These are phyloP conservation scores for Haplosporangium gracile DNA, from an alignment of 192 early-diverging fungal species.

Conservation along the genomic window DNA sequence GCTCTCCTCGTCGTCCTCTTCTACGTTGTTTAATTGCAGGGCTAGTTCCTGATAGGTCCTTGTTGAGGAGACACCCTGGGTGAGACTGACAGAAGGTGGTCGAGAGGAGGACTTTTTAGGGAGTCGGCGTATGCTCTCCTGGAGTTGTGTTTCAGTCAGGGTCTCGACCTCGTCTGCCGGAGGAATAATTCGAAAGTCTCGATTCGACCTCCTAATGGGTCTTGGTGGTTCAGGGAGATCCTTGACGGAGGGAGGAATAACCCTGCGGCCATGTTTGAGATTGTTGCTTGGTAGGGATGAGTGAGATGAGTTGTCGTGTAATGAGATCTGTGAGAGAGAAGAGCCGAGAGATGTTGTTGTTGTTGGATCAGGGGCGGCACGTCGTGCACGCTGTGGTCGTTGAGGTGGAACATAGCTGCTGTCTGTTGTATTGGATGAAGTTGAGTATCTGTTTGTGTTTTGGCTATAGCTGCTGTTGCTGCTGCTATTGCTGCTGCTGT, in stretches of 20 bases:
- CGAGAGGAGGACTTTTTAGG: not conserved
- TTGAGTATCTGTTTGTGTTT: conserved; percentile 7
- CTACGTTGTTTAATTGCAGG: not conserved
- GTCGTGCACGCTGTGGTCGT: conserved; percentile 32
- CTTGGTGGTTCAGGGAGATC: conserved; percentile 30
- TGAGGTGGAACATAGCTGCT: conserved; percentile 7
- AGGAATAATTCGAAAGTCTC: conserved; percentile 27
- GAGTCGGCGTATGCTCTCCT: conserved; percentile 13
- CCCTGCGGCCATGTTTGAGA: conserved; percentile 9
- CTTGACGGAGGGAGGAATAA: conserved; percentile 4
- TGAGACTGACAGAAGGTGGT: not conserved
- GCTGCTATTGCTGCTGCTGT: conserved; percentile 4
- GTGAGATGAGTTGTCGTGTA: conserved; percentile 18
- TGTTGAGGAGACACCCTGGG: not conserved
- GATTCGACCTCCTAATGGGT: conserved; percentile 33
- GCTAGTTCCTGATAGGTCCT: not conserved
- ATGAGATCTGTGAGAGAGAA: conserved; percentile 38
- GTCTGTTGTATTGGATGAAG: not conserved
- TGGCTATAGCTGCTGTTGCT: not conserved
- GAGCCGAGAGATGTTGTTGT: not conserved
- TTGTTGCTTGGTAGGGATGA: conserved; percentile 7
- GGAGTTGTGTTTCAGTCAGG: conserved; percentile 17
- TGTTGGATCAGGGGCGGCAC: conserved; percentile 27
- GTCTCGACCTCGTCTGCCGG: conserved; percentile 14
- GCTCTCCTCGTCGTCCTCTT: conserved; percentile 38